Conservation (phyloP, 1,284 basidiomycete species). For the Boletus semigastroideus region DNA sequence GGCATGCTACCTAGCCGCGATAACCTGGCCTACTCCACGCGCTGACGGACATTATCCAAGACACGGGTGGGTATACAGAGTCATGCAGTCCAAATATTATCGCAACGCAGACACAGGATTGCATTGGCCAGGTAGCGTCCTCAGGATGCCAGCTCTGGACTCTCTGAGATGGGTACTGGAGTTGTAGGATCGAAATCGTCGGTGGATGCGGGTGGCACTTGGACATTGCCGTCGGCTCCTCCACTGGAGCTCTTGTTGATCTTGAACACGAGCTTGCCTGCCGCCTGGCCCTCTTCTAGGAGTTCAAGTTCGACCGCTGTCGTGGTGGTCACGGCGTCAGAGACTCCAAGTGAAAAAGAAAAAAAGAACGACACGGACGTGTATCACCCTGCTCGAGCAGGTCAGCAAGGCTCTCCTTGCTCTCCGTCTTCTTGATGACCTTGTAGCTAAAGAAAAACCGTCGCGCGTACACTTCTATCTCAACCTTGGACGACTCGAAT, state of each 20-base stretch:
- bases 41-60: slow-evolving; percentile 14
- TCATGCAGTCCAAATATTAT: neutral
- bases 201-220: slow-evolving; percentile 4
- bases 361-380: slow-evolving; percentile 19
- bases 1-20: neutral
- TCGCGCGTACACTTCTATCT: slow-evolving; percentile 34
- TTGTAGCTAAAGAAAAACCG: slow-evolving; percentile 36
- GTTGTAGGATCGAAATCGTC: neutral
- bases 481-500: slow-evolving; percentile 32
- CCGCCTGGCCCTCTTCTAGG: slow-evolving; percentile 31
- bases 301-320: slow-evolving; percentile 32
- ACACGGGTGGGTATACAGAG: slow-evolving; percentile 1
- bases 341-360: neutral
- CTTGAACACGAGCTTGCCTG: slow-evolving; percentile 28
- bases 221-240: neutral
- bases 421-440: slow-evolving; percentile 34
- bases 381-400: slow-evolving; percentile 32
- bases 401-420: slow-evolving; percentile 33
- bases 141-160: slow-evolving; percentile 8
- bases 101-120: neutral
- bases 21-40: neutral
- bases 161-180: slow-evolving; percentile 7
- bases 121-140: neutral
- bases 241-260: slow-evolving; percentile 19
- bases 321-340: neutral